Evolutionary conservation across 495 filamentous ascomycete species (phyloP), one percentile per base, ranked within the genome.

Genomic region (Aspergillus diversus): DNA sequence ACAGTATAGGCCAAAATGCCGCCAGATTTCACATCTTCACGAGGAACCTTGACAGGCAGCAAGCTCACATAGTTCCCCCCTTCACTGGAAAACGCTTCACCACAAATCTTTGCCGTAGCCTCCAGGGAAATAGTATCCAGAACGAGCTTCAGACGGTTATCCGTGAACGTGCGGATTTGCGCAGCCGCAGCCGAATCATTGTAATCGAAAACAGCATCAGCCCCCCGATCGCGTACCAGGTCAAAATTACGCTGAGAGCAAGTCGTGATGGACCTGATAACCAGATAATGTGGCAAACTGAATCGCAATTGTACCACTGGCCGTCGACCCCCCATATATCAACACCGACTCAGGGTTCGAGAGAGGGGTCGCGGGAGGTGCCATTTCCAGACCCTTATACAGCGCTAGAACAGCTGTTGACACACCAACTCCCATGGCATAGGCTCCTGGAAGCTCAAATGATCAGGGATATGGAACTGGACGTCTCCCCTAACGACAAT

Each of bases 361-460:
- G 47, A 33, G 42, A 4, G 47, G 48, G 5, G 13, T 17, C 3
- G 33, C 7, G 3, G 52, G 60, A 15, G 50, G 32, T 3, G 5
- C 52, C 13, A 62, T 32, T 33, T 37, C n/a, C 12, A 56, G 17
- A 31, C n/a, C n/a, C 52, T 56, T 39, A 31, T 63, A 63, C 5
- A 63, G 60, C 1, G 8, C 42, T 33, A 57, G 60, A 3, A 52
- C 60, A 5, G 42, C 53, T 5, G 60, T 57, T 3, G 17, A 33
- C 5, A 63, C 52, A 1, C 53, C 53, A 1, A 63, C 60, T 3
- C 60, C 60, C 6, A 53, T 63, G 1, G 60, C 53, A 0, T n/a
- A n/a, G 60, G 53, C 33, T 63, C 60, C 33, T 57, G 35, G 21
- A 57, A 57, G 43, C 43, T 43, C 9, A 63, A 12, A 3, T 39